These are phyloP conservation scores for Psophocarpus tetragonolobus DNA, from an alignment of 306 rosid species.

Conservation along the genomic window DNA sequence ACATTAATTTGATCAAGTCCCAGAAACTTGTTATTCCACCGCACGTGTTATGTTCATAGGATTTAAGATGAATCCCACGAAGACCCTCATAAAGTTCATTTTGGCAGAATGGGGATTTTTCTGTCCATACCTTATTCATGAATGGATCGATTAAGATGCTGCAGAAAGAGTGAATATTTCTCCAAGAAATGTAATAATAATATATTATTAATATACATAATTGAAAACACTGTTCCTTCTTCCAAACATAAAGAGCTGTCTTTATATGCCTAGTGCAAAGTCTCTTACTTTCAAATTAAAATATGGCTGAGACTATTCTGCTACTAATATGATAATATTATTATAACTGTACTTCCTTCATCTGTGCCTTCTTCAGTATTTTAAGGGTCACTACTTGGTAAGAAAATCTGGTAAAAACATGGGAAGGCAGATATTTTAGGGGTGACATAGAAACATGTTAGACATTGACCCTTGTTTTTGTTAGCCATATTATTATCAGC, in stretches of 20 bases:
- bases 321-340: neutral
- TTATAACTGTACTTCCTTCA: neutral
- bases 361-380: conserved; percentile 16
- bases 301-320: conserved; percentile 24
- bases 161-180: conserved; percentile 23
- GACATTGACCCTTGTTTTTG: conserved; percentile 32
- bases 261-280: conserved; percentile 35
- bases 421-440: conserved; percentile 30
- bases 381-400: conserved; percentile 27
- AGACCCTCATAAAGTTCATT: conserved; percentile 21
- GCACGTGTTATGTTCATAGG: conserved; percentile 35
- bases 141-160: conserved; percentile 13
- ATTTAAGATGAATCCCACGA: conserved; percentile 15
- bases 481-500: conserved; percentile 2
- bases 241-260: conserved; percentile 19
- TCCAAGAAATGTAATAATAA: conserved; percentile 2
- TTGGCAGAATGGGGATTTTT: conserved; percentile 34
- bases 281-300: conserved; percentile 8
- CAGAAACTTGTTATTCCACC: conserved; percentile 32
- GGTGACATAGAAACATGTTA: neutral
- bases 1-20: conserved; percentile 12
- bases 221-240: conserved; percentile 32
- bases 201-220: neutral
- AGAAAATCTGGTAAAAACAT: conserved; percentile 10
- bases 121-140: conserved; percentile 23